A percentile compares a stretch with the other conserved stretches of the same genome.
Evolutionary conservation across 2,329 filamentous ascomycete genomes (phyloP).

Genomic region (Botrytis deweyae): DNA sequence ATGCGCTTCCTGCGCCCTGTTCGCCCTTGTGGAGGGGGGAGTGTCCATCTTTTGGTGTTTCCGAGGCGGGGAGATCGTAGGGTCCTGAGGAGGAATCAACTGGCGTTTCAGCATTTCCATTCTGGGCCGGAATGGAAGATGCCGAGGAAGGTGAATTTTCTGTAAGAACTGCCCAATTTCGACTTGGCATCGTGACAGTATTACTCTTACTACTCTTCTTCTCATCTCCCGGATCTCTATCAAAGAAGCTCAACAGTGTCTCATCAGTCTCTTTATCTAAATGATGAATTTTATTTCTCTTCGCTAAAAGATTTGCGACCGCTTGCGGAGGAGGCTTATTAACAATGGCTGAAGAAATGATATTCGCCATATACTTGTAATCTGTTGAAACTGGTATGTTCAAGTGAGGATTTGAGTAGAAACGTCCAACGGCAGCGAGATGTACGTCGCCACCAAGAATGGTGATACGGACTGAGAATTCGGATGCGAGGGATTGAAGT

Average conservation of each 20-base stretch:
- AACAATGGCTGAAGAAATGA: conserved; percentile 92
- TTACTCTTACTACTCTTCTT: conserved; percentile 76
- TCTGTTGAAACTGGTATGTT: conserved; percentile 77
- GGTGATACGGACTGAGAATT: conserved; percentile 85
- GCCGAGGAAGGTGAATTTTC: conserved; percentile 66
- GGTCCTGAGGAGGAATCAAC: conserved; percentile 11
- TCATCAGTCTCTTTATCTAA: conserved; percentile 77
- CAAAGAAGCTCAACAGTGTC: conserved; percentile 89
- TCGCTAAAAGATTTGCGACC: conserved; percentile 87
- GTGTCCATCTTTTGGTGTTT: conserved; percentile 62
- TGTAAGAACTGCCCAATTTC: conserved; percentile 89
- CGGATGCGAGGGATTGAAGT: conserved; percentile 78
- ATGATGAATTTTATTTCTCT: conserved; percentile 80
- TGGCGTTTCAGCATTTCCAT: conserved; percentile 10
- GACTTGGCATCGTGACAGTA: conserved; percentile 83
- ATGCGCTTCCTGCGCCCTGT: conserved; percentile 70
- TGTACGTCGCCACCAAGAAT: conserved; percentile 95
- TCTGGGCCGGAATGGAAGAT: conserved; percentile 21
- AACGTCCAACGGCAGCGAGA: conserved; percentile 85
- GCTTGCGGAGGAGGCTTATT: conserved; percentile 88
- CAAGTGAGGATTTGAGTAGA: conserved; percentile 86
- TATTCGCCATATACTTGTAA: conserved; percentile 91
- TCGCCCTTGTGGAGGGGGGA: conserved; percentile 74
- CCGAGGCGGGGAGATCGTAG: conserved; percentile 33
- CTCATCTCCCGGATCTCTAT: conserved; percentile 76